phyloP scores from a whole-genome alignment of 1,139 yeast genomes.

The Candida sp. region DNA sequence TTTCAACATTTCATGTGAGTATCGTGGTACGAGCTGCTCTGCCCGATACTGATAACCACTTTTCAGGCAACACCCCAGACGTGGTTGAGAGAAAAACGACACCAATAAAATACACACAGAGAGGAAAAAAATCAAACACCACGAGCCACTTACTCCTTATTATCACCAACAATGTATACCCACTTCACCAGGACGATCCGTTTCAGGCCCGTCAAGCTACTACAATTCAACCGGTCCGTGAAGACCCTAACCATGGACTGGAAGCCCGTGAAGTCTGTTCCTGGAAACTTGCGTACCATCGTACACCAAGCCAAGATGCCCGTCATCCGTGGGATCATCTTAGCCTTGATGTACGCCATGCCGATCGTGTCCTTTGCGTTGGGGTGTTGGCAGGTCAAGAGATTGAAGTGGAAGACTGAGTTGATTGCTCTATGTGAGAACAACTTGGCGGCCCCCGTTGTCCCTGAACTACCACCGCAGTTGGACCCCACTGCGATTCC shows the following conservation, averaged over 20 bases:
- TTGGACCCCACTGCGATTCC: slow-evolving; percentile 57
- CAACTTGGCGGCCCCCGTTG: slow-evolving; percentile 72
- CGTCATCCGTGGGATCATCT: slow-evolving; percentile 50
- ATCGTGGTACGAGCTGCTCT: too few species aligned
- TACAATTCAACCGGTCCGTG: slow-evolving; percentile 24
- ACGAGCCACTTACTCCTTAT: too few species aligned
- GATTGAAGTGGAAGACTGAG: slow-evolving; percentile 89
- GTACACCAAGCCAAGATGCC: slow-evolving; percentile 44
- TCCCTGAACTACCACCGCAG: slow-evolving; percentile 64
- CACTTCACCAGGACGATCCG: neutral
- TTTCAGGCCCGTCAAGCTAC: slow-evolving; percentile 5
- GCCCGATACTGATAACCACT: too few species aligned
- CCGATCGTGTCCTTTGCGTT: slow-evolving; percentile 85
- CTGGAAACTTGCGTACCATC: slow-evolving; percentile 45
- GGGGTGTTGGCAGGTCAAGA: slow-evolving; percentile 93
- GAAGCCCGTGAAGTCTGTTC: slow-evolving; percentile 71
- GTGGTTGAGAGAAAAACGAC: too few species aligned
- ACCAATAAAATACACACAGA: too few species aligned
- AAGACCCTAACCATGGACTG: slow-evolving; percentile 84
- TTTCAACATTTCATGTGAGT: too few species aligned
- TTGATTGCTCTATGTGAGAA: slow-evolving; percentile 85
- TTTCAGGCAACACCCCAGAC: too few species aligned
- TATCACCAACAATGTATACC: neutral
- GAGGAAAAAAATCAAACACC: neutral
- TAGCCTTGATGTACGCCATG: slow-evolving; percentile 75